These are phyloP conservation scores for Sphaerobolus stellatus DNA, from an alignment of 1,284 basidiomycete genomes.

Conservation along the genomic window DNA sequence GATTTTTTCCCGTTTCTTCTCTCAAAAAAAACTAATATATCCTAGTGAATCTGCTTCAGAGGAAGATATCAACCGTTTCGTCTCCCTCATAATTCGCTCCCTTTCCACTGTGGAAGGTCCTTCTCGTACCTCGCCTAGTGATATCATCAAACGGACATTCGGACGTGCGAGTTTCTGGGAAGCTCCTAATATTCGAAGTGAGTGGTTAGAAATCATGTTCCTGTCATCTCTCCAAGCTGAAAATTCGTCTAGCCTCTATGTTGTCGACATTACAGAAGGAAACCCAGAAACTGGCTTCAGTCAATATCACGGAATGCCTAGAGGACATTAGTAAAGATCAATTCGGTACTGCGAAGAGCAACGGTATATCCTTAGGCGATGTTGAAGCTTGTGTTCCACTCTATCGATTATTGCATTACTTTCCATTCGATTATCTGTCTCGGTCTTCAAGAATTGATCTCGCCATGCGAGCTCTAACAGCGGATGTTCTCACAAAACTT, in stretches of 20 bases:
- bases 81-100: conserved; percentile 34
- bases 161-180: conserved; percentile 74
- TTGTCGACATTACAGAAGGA: neutral
- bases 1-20: neutral
- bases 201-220: conserved; percentile 23
- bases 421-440: conserved; percentile 63
- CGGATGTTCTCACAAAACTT: conserved; percentile 38
- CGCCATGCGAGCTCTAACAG: conserved; percentile 45
- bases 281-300: conserved; percentile 30
- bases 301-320: conserved; percentile 11
- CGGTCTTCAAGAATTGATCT: conserved; percentile 48
- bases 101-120: neutral
- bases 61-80: conserved; percentile 44
- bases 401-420: conserved; percentile 46
- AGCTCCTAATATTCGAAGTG: conserved; percentile 57
- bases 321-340: neutral
- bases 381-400: conserved; percentile 19
- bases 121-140: too few species aligned
- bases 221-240: conserved; percentile 9
- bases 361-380: neutral
- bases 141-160: conserved; percentile 38
- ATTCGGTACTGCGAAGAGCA: neutral
- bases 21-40: conserved; percentile 11
- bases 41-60: conserved; percentile 46
- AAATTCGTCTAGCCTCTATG: neutral